Conservation (phyloP, 345 rosid genomes). For the Rhodamnia rubescens region DNA sequence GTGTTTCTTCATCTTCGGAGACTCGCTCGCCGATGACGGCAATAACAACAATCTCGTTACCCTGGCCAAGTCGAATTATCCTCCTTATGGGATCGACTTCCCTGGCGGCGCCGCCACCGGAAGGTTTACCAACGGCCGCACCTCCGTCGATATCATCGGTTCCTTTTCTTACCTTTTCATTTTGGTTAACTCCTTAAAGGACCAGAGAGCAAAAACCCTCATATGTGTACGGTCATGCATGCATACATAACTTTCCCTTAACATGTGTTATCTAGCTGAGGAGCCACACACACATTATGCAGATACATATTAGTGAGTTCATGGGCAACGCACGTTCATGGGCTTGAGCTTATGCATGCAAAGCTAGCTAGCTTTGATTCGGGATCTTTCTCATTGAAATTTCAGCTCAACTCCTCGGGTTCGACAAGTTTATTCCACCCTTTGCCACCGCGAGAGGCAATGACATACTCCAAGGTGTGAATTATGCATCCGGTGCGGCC, state of each 20-base stretch:
- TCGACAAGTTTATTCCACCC: slow-evolving; percentile 19
- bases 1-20: slow-evolving; percentile 32
- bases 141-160: slow-evolving; percentile 20
- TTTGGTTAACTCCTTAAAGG: not conserved
- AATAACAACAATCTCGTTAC: slow-evolving; percentile 23
- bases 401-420: slow-evolving; percentile 29
- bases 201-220: not conserved
- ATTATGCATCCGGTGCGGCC: slow-evolving; percentile 5
- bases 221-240: not conserved
- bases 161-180: not conserved
- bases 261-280: not conserved
- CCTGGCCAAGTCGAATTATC: slow-evolving; percentile 17
- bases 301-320: not conserved
- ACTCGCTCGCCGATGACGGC: slow-evolving; percentile 29
- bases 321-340: not conserved
- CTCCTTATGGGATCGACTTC: slow-evolving; percentile 31
- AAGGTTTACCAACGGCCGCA: slow-evolving; percentile 23
- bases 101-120: slow-evolving; percentile 26
- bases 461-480: slow-evolving; percentile 5
- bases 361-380: not conserved
- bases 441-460: slow-evolving; percentile 13
- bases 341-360: not conserved
- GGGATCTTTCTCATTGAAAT: not conserved
- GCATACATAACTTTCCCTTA: not conserved
- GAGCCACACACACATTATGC: not conserved